Evolutionary conservation across 164 flowering plant genomes (phyloP), one percentile per base, ranked within the genome.

Genomic region (Echeveria elegans): DNA sequence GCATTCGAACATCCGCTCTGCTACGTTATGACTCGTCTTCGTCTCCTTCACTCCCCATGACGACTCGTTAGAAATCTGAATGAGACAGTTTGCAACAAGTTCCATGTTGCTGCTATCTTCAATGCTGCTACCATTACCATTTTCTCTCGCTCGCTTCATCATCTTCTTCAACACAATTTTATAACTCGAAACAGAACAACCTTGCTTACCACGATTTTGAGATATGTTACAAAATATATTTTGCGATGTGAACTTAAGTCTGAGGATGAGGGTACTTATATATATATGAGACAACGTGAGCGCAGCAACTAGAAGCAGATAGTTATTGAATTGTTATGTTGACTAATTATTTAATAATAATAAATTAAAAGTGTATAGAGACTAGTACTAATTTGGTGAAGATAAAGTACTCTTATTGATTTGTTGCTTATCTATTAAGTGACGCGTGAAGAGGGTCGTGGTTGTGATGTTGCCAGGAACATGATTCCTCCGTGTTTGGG

Each of bases 1-100:
- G 80, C 84, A 81, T 50, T 76, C 67, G 37, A 74, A 81, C 4
- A 68, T 65, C 0, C 52, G 69, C 26, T n/a, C 47, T 43, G 16
- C 18, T 38, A 10, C 47, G 47, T 15, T 43, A 43, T 43, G 15
- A 15, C 18, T 15, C 3, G 37, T 34, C n/a, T 34, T 3, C 48
- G 26, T 6, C 14, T 48, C 59, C 59, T 1, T 21, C 23, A 26
- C 19, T n/a, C 26, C n/a, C 56, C 56, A n/a, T 21, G 41, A 38
- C 41, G n/a, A n/a, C n/a, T 8, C 24, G 24, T 21, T n/a, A n/a
- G 56, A 50, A 4, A 50, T n/a, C n/a, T 21, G 56, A 19, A 50
- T 21, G 24, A 50, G 56, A 21, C 56, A 50, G 26, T 50, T 21
- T 10, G 59, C 31, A 29, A 9, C 59, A n/a, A n/a, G n/a, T 23